Evolutionary conservation across 1,139 yeast genomes (phyloP).

Genomic region (Scheffersomyces lignicola): DNA sequence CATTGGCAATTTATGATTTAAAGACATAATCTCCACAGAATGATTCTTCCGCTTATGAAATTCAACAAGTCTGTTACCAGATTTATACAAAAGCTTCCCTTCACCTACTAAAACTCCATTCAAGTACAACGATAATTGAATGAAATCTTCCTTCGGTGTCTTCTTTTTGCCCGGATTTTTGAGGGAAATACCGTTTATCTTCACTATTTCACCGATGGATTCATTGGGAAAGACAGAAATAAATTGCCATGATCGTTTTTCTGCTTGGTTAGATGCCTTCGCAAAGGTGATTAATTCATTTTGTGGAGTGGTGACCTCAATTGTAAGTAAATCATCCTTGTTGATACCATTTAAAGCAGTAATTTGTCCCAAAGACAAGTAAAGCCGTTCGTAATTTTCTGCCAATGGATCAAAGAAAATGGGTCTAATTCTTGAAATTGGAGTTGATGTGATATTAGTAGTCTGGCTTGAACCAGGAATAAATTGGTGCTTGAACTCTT

Average conservation of each 20-base stretch:
- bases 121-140: slow-evolving; percentile 59
- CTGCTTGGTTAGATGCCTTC: slow-evolving; percentile 67
- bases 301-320: slow-evolving; percentile 48
- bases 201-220: slow-evolving; percentile 66
- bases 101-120: slow-evolving; percentile 66
- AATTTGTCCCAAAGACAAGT: slow-evolving; percentile 57
- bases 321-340: slow-evolving; percentile 44
- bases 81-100: slow-evolving; percentile 44
- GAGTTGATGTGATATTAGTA: slow-evolving; percentile 42
- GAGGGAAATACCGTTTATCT: slow-evolving; percentile 54
- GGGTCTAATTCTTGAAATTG: slow-evolving; percentile 63
- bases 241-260: slow-evolving; percentile 63
- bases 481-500: slow-evolving; percentile 68
- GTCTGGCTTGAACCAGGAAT: slow-evolving; percentile 29
- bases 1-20: slow-evolving; percentile 35
- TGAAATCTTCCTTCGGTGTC: slow-evolving; percentile 49
- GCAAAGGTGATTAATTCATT: slow-evolving; percentile 55
- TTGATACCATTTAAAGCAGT: slow-evolving; percentile 24
- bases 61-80: slow-evolving; percentile 43
- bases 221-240: slow-evolving; percentile 78
- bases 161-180: slow-evolving; percentile 32
- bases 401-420: slow-evolving; percentile 65
- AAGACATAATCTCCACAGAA: slow-evolving; percentile 35
- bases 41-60: slow-evolving; percentile 39
- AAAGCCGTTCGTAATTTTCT: slow-evolving; percentile 59